Base-by-base conservation (phyloP, 352 stramenopile species). In the Phytophthora chlamydospora region DNA sequence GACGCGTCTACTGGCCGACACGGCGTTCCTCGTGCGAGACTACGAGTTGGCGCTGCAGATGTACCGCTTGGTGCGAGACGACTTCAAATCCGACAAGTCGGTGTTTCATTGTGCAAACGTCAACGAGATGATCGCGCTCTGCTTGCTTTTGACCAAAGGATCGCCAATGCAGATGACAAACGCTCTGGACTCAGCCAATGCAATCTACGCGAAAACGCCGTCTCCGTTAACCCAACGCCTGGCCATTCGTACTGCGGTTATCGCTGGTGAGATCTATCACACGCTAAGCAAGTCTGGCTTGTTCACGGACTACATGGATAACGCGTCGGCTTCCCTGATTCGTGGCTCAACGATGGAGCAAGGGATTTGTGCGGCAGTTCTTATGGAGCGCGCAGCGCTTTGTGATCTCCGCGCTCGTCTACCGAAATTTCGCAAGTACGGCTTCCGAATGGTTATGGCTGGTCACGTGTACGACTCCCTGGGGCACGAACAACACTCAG, bases 1-100 rank as follows among this genome's bases (percentile, higher is more conserved):
- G 67, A 97, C 91, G 16, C 81, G 90, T 3, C 62, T 97, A 27
- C 66, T 97, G 6, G 91, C 88, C 4, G 91, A 97, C 63, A 96
- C 87, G 13, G 88, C 90, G 10, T 97, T 97, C 68, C 76, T 97
- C 38, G 80, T 97, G 38, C 75, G 85, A 35, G 91, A 97, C 67
- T 97, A 96, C 40, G 90, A 97, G 10, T 59, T 96, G 38, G 91
- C 91, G 14, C 61, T 95, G 50, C 81, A 91, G 57, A 97, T 93
- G 85, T 97, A 97, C 67, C 80, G 88, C 6, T 82, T 97, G 29
- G 91, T 88, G 21, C 78, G 91, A 13, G 91, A 97, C 48, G 91
- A 97, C 69, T 97, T 91, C 60, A 96, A 95, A 57, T 90, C 83
- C 9, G 89, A 97, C 73, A 95, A 93, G 71, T 92, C 88, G 10